Base-by-base conservation (phyloP, 2,329 filamentous ascomycete genomes). In the Verticillium isaacii region DNA sequence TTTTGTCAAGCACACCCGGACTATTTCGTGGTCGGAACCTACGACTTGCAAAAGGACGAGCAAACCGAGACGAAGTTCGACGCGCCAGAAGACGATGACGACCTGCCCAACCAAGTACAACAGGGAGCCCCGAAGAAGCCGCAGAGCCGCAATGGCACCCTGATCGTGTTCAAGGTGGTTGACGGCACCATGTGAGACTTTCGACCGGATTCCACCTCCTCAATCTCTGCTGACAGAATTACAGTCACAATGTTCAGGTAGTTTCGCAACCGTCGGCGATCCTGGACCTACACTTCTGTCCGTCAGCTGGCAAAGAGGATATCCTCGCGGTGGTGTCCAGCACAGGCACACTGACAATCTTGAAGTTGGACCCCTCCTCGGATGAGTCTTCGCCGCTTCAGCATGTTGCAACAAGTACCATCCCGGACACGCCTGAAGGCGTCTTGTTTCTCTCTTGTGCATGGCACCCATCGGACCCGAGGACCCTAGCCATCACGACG, bases 221-320 rank as follows among this genome's bases (percentile, higher is more conserved):
- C 56, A 19, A n/a, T 17, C 11, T 19, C 12, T 29, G 36, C 34
- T 39, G 15, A 23, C 56, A 39, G 23, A 45, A n/a, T 23, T 14
- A 32, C 29, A 58, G 57, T 6, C 37, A 58, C 17, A 19, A 58
- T n/a, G 32, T 32, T 3, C 58, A 59, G 45, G 45, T 59, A 15
- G 65, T 88, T 5, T 69, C 78, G 5, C 86, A 90, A 25, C 83
- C 87, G 4, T 92, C 88, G 59, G 93, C 92, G 6, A 83, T 97
- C 32, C 83, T 97, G 60, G 93, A 97, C 72, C 79, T 97, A 34
- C 91, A 93, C 68, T 98, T 97, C 73, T 86, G 89, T 63, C 85
- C 84, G 1, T 70, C 75, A 59, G 65, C 69, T 2, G 72, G 80
- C 60, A 68, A 68, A 8, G 76, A 74, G 58, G 80, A 82, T 34